Evolutionary conservation across 2,329 filamentous ascomycete genomes (phyloP), one percentile per base, ranked within the genome.

Genomic region (Claviceps maximensis): DNA sequence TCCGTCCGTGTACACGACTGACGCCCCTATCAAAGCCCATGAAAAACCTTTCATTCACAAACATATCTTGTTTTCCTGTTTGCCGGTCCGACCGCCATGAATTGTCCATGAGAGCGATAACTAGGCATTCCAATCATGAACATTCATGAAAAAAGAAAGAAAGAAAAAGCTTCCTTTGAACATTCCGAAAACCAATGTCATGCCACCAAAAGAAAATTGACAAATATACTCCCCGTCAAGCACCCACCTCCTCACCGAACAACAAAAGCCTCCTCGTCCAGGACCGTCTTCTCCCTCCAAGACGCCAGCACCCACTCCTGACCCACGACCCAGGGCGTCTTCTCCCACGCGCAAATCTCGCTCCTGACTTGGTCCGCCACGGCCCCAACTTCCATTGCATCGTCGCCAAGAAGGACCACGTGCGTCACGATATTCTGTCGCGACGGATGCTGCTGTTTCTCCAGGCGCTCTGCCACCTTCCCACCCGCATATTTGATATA

Each of bases 261-360:
- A 4, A 61, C 64, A 60, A 77, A 82, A 42, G 71, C 68, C 61
- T 91, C 87, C 69, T 96, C 91, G 58, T 95, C 88, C 47, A 96
- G 65, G 56, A 86, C 62, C 1, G 89, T 95, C 57, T 74, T 76
- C 65, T 91, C 87, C 54, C 73, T 74, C 89, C 90, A 95, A 61
- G 87, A 87, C 51, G 86, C 82, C 50, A 83, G 76, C 0, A 96
- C 69, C 93, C 93, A 98, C 15, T 73, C 72, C 10, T 75, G 65
- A 0, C 71, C 77, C 2, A 96, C 85, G 7, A 91, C 68, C 57
- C 87, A 74, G 0, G 90, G 87, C 38, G 89, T 67, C 51, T 63
- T 69, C 7, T 63, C 66, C 51, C 75, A 65, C 21, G 59, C 60
- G 54, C 77, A 76, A 19, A 80, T 67, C 49, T 63, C 60, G 5